Base-by-base conservation (phyloP, 768 basidiomycete species). In the Nidula microcarpa region DNA sequence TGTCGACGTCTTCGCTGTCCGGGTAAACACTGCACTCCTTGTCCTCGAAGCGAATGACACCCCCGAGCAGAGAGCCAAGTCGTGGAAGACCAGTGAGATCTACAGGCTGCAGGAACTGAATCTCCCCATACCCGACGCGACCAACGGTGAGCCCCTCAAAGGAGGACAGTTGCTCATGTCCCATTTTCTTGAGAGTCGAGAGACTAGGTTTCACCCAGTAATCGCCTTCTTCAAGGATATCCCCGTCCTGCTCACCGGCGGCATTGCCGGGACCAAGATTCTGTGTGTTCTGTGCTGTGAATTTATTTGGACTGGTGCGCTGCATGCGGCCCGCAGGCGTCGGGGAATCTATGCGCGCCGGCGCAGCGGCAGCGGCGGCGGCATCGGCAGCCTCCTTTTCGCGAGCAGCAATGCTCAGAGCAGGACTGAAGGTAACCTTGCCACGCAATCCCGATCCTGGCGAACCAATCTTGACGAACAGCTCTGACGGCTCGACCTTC, bases 11-110 rank as follows among this genome's bases (percentile, higher is more conserved):
- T 49, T 89, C 86, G 53, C 84, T 84, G 55, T 96, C 94, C 1
- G 94, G 92, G 68, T 99, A 98, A 36, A 98, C 94, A 47, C 84
- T 88, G 63, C 92, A 91, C 66, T 95, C 93, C 75, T 90, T 91
- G 66, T 93, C 87, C 55, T 91, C 87, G 66, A 99, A 95, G 45
- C 87, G 79, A 23, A 98, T 82, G 54, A 94, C 80, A 53, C 86
- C 84, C n/a, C 94, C 96, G 4, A 94, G 76, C 33, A 99, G 81
- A 37, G 87, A 85, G 6, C 85, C 82, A 37, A 98, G 79, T 63
- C 86, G 87, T 13, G 85, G 74, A 47, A 96, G 74, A 18, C 87
- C 86, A 23, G 94, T 97, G 53, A 99, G 80, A 64, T 98, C 94
- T 34, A 91, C 85, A 71, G 57, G 89, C 75, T 71, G 91, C 76